Evolutionary conservation across 2,329 filamentous ascomycete genomes (phyloP).

Genomic region (Ophiostoma ips): DNA sequence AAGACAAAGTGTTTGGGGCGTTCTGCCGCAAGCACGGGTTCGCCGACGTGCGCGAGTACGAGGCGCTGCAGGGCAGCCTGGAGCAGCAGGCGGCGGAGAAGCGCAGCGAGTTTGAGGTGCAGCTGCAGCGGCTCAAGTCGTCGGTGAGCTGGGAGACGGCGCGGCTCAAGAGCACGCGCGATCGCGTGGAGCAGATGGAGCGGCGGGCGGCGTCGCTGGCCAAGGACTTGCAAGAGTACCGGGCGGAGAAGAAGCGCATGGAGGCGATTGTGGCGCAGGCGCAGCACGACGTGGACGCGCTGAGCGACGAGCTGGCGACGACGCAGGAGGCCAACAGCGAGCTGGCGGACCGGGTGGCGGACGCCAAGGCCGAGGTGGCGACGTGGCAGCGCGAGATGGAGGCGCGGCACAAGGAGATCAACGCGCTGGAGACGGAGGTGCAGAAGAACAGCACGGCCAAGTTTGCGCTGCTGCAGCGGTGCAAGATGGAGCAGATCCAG

Average conservation of each 20-base stretch:
- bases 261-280: conserved; percentile 59
- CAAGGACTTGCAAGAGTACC: conserved; percentile 54
- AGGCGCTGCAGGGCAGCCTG: conserved; percentile 80
- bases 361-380: conserved; percentile 65
- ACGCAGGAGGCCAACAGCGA: conserved; percentile 53
- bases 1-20: conserved; percentile 71
- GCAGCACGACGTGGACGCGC: conserved; percentile 60
- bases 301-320: conserved; percentile 58
- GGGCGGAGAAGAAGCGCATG: conserved; percentile 59
- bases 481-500: conserved; percentile 85
- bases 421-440: conserved; percentile 66
- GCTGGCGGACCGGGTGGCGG: conserved; percentile 62
- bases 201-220: conserved; percentile 52
- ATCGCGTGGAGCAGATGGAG: conserved; percentile 56
- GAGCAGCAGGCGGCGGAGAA: conserved; percentile 84
- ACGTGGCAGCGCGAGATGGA: conserved; percentile 79
- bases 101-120: conserved; percentile 72
- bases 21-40: conserved; percentile 87
- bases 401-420: conserved; percentile 54
- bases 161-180: conserved; percentile 42
- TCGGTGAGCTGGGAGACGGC: conserved; percentile 43
- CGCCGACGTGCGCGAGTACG: conserved; percentile 79
- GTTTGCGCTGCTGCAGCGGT: conserved; percentile 72
- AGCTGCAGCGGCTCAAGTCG: conserved; percentile 60
- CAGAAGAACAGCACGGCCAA: conserved; percentile 75